Percentiles rank a stretch among this genome's conserved stretches.
Conservation (phyloP, 2,329 filamentous ascomycete genomes). For the Colletotrichum shisoi region DNA sequence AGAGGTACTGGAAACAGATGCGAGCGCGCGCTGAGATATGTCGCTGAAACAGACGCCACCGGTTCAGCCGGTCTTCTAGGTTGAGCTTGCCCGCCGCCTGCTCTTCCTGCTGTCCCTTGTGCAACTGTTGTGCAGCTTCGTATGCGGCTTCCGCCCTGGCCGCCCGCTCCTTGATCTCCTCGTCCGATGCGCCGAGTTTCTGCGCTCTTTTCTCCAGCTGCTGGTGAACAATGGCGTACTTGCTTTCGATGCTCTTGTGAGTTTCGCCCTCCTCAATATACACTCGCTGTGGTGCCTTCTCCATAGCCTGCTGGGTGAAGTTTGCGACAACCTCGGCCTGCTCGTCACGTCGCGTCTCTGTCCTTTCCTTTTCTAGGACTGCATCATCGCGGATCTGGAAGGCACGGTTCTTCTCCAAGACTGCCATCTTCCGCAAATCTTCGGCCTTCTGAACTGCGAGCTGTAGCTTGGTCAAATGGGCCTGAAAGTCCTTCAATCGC, state of each 20-base stretch:
- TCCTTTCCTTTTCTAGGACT: constrained; percentile 54
- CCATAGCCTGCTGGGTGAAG: constrained; percentile 63
- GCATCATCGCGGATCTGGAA: constrained; percentile 60
- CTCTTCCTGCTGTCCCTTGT: constrained; percentile 54
- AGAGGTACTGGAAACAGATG: constrained; percentile 84
- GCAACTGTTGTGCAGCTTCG: constrained; percentile 50
- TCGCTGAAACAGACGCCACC: constrained; percentile 83
- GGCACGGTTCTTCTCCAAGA: constrained; percentile 70
- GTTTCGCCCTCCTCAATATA: constrained; percentile 72
- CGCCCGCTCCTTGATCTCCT: constrained; percentile 66
- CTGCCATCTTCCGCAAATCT: constrained; percentile 60
- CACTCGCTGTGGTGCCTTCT: constrained; percentile 64
- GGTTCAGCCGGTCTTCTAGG: constrained; percentile 71
- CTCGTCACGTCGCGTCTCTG: constrained; percentile 58
- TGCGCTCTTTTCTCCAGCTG: constrained; percentile 67
- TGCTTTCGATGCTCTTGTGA: constrained; percentile 60
- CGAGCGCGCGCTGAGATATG: constrained; percentile 87
- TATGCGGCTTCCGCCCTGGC: constrained; percentile 53
- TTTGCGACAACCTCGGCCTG: constrained; percentile 59
- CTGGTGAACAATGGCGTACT: constrained; percentile 62
- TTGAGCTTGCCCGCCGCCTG: constrained; percentile 63
- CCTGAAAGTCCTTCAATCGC: constrained; percentile 45
- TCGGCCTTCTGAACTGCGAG: constrained; percentile 59
- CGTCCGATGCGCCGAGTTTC: constrained; percentile 68
- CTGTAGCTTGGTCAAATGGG: constrained; percentile 61